Percentiles rank a stretch among this genome's conserved stretches.
These are phyloP conservation scores for Calocybe indica DNA, from an alignment of 768 basidiomycete species.

Conservation along the genomic window DNA sequence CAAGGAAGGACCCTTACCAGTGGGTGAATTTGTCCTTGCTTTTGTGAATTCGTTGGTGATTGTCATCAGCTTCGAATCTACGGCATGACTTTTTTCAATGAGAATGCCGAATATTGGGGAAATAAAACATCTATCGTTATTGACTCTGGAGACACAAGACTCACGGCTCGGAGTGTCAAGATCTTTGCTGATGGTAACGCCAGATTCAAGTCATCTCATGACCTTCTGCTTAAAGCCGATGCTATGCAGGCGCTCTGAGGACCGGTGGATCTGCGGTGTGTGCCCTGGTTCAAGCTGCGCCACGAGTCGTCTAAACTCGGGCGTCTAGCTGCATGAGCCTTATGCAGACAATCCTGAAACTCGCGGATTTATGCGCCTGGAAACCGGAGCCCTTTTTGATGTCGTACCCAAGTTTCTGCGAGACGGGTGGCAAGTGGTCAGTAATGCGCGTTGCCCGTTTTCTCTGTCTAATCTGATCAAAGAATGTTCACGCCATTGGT, in stretches of 20 bases:
- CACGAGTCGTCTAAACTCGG: conserved; percentile 3
- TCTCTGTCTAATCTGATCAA: background rate
- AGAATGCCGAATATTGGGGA: conserved; percentile 68
- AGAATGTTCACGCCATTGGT: conserved; percentile 88
- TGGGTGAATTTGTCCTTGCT: conserved; percentile 19
- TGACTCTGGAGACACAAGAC: conserved; percentile 50
- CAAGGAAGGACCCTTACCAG: conserved; percentile 52
- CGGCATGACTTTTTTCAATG: conserved; percentile 71
- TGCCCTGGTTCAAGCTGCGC: background rate
- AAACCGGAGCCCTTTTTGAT: conserved; percentile 52
- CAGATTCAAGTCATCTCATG: conserved; percentile 5
- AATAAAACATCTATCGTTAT: conserved; percentile 52
- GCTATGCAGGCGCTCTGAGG: conserved; percentile 64
- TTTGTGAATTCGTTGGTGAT: conserved; percentile 5
- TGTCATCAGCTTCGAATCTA: conserved; percentile 63
- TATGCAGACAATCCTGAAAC: conserved; percentile 76
- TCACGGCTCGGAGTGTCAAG: conserved; percentile 73
- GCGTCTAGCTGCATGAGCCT: conserved; percentile 63
- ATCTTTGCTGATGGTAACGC: conserved; percentile 66
- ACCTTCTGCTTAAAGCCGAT: conserved; percentile 2
- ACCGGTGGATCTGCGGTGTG: conserved; percentile 84
- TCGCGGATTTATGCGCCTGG: conserved; percentile 72
- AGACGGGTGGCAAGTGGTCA: conserved; percentile 89
- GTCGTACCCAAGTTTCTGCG: conserved; percentile 65
- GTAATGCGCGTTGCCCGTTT: conserved; percentile 17